Percentiles rank a stretch among this genome's conserved stretches.
These are phyloP conservation scores for Hypoxylon rickii DNA, from an alignment of 495 filamentous ascomycete species.

Conservation along the genomic window DNA sequence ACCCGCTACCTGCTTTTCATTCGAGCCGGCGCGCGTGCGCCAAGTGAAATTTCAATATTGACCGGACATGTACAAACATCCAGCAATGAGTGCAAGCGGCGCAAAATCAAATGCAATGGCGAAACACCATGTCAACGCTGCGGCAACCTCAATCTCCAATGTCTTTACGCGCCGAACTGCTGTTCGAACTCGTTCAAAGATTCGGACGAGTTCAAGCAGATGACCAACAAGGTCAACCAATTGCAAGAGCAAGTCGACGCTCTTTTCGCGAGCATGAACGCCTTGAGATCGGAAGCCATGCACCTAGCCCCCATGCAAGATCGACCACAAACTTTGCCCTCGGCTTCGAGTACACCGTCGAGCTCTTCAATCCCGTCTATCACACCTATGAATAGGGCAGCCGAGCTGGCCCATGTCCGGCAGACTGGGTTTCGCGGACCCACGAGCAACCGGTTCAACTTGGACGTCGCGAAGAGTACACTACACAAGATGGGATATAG, in stretches of 20 bases:
- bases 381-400: conserved; percentile 32
- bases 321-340: conserved; percentile 39
- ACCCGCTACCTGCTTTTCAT: not conserved
- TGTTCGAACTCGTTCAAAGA: conserved; percentile 81
- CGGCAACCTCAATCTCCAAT: conserved; percentile 78
- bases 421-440: conserved; percentile 81
- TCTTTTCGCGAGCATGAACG: conserved; percentile 70
- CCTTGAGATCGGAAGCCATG: conserved; percentile 58
- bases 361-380: conserved; percentile 40
- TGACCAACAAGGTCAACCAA: conserved; percentile 71
- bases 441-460: conserved; percentile 82
- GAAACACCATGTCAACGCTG: conserved; percentile 82
- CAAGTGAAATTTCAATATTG: not conserved
- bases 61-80: not conserved
- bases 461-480: conserved; percentile 85
- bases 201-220: conserved; percentile 81
- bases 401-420: conserved; percentile 36
- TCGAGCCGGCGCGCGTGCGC: not conserved
- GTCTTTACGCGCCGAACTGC: conserved; percentile 91
- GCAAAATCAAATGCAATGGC: conserved; percentile 94
- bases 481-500: conserved; percentile 88
- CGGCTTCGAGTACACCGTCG: conserved; percentile 43
- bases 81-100: conserved; percentile 85
- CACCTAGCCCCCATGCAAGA: conserved; percentile 50
- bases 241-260: conserved; percentile 86